Base-by-base conservation (phyloP, 2,329 filamentous ascomycete genomes). In the Stagonosporopsis chrysanthemi region DNA sequence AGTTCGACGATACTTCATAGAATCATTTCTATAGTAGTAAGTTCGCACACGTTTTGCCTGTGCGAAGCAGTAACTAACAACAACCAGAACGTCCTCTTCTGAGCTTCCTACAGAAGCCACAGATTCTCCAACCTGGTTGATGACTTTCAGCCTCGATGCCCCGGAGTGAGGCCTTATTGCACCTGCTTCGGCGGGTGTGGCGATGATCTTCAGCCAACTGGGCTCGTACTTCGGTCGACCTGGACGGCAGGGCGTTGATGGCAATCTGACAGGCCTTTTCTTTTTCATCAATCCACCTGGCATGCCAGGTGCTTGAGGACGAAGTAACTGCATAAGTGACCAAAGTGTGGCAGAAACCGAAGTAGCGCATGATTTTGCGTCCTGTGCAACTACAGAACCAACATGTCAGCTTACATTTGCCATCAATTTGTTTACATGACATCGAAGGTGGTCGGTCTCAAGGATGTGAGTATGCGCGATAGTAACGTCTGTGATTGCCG, bases 81-180 rank as follows among this genome's bases (percentile, higher is more conserved):
- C n/a, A n/a, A n/a, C n/a, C n/a, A n/a, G n/a, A 85, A 91, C 88
- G 88, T 92, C 90, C 85, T 84, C 85, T 88, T 91, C 90, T 95
- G 89, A 91, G 88, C 89, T 94, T 86, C 87, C 87, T 85, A 92
- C 86, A 90, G 84, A 84, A 96, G 92, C 90, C 86, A 92, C 90
- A 94, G 89, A 92, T 82, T 84, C 86, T 87, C 66, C 65, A 94
- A 88, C 90, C 91, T 92, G 91, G 91, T 90, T 91, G 91, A 96
- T 95, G 91, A 96, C 79, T 64, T 72, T 67, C 73, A 90, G 91
- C 91, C 90, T 91, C 91, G 88, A 84, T 84, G 82, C 89, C 89
- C 88, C 86, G 91, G 90, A 92, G 91, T 95, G 90, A 93, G 89
- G 80, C 84, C 83, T 80, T 75, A 80, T 81, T 84, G 75, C 80